phyloP scores from a whole-genome alignment of 371 early-diverging fungal genomes.

The Enterospora canceri region DNA sequence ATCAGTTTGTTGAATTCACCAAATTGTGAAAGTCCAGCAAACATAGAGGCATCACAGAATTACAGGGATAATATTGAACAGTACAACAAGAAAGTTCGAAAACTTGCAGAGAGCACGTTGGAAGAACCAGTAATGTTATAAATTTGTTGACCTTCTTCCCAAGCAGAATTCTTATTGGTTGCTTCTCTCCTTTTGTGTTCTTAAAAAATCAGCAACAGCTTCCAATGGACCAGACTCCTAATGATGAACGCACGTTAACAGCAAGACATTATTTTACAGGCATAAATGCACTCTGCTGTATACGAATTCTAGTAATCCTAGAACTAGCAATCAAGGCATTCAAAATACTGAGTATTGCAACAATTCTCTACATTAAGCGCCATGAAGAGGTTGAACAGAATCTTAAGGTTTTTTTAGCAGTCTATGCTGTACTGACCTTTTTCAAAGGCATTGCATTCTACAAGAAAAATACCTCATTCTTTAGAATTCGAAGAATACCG shows the following conservation, averaged over 20 bases:
- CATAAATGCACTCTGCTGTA: constrained; percentile 45
- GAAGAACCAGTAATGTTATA: constrained; percentile 4
- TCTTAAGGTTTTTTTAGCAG: constrained; percentile 53
- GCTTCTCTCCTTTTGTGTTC: not conserved
- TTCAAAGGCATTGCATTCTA: constrained; percentile 46
- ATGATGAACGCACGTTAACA: not conserved
- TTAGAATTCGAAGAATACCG: constrained; percentile 46
- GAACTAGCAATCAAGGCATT: constrained; percentile 43
- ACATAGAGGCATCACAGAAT: constrained; percentile 57
- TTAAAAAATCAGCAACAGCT: not conserved
- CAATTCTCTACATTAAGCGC: constrained; percentile 43
- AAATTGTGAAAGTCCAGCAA: constrained; percentile 58
- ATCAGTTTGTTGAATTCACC: constrained; percentile 58
- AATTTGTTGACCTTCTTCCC: not conserved
- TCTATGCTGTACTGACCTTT: constrained; percentile 47
- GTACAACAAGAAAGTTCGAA: constrained; percentile 65
- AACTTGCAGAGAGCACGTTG: constrained; percentile 32
- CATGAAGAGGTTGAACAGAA: constrained; percentile 48
- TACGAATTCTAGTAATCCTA: constrained; percentile 35
- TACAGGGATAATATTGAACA: constrained; percentile 59
- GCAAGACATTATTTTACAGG: constrained; percentile 9
- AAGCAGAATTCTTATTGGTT: not conserved
- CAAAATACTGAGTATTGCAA: constrained; percentile 33
- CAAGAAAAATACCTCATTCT: constrained; percentile 52
- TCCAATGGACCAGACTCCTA: not conserved